Evolutionary conservation across 2,329 filamentous ascomycete genomes (phyloP).

Genomic region (Acarospora socialis): DNA sequence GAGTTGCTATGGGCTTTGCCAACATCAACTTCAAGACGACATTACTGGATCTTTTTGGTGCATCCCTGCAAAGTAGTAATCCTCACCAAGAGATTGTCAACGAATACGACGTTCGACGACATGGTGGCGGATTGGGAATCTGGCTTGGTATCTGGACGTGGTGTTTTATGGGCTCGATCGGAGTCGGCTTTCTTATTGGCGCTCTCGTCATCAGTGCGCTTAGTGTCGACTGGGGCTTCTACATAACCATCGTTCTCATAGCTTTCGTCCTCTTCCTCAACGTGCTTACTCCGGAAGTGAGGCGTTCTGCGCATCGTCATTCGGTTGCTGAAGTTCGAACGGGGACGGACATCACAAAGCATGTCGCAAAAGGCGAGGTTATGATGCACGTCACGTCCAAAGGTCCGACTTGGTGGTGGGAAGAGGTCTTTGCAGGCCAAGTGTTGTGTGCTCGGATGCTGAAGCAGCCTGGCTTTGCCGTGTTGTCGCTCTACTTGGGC

Average conservation of each 20-base stretch:
- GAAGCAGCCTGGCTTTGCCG: slow-evolving; percentile 56
- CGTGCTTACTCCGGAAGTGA: slow-evolving; percentile 56
- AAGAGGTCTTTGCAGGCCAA: slow-evolving; percentile 59
- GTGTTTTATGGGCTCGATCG: slow-evolving; percentile 59
- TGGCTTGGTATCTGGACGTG: slow-evolving; percentile 69
- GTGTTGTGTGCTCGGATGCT: slow-evolving; percentile 56
- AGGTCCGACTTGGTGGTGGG: slow-evolving; percentile 61
- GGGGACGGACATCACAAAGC: slow-evolving; percentile 16
- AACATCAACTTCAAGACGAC: slow-evolving; percentile 64
- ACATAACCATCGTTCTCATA: slow-evolving; percentile 54
- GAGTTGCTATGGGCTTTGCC: slow-evolving; percentile 55
- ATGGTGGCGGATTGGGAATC: slow-evolving; percentile 65
- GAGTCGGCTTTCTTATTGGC: slow-evolving; percentile 57
- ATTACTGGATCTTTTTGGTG: slow-evolving; percentile 61
- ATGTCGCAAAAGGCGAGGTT: slow-evolving; percentile 56
- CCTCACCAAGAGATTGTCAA: slow-evolving; percentile 60
- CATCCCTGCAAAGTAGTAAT: slow-evolving; percentile 56
- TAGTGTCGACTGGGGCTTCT: slow-evolving; percentile 61
- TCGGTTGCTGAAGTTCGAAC: slow-evolving; percentile 49
- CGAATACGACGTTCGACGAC: slow-evolving; percentile 52
- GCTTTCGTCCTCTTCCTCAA: slow-evolving; percentile 54
- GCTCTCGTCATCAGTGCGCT: slow-evolving; percentile 51
- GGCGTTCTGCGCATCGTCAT: slow-evolving; percentile 52
- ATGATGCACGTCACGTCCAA: slow-evolving; percentile 61
- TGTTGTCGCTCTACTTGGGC: slow-evolving; percentile 56